Base-by-base conservation (phyloP, 306 rosid genomes). In the Ochetophila trinervis region DNA sequence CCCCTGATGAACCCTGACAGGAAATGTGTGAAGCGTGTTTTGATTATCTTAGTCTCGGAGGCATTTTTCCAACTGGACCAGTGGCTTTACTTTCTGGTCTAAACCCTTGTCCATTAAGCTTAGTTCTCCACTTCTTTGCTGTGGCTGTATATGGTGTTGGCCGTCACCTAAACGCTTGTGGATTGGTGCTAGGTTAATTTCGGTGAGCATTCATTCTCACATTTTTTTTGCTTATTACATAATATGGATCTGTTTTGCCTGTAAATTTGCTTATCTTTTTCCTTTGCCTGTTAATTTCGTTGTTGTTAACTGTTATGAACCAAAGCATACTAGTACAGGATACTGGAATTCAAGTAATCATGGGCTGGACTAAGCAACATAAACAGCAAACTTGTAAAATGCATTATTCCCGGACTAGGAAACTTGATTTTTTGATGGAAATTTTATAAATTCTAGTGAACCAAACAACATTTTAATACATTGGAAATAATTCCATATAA, bases 101-200 rank as follows among this genome's bases (percentile, higher is more conserved):
- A 54, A 80, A 86, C 48, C 92, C 92, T 47, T 42, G 70, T 4
- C 96, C 92, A 0, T 37, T 76, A 22, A 80, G 79, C 67, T 79
- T 88, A 65, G 80, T 88, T 69, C 81, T 82, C 34, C 96, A 88
- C 60, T 86, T 88, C 80, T 86, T 82, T 70, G 80, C 90, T 4
- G 87, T 86, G 35, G 90, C 85, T 13, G 37, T 86, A 23, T 88
- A 86, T 18, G 92, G 92, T 14, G 84, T 84, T 69, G 85, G 84
- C 3, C 84, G 88, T 65, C 91, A 5, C 81, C 59, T 2, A 64
- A 72, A 67, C 84, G 88, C 32, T 19, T 84, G 6, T 74, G 88
- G 88, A 67, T 78, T 54, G 88, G 87, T 58, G 87, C 73, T 21
- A 72, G 88, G 78, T 37, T 89, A 67, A 63, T 89, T 70, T 76